Base-by-base conservation (phyloP, 768 basidiomycete genomes). In the Boletellus sp. region DNA sequence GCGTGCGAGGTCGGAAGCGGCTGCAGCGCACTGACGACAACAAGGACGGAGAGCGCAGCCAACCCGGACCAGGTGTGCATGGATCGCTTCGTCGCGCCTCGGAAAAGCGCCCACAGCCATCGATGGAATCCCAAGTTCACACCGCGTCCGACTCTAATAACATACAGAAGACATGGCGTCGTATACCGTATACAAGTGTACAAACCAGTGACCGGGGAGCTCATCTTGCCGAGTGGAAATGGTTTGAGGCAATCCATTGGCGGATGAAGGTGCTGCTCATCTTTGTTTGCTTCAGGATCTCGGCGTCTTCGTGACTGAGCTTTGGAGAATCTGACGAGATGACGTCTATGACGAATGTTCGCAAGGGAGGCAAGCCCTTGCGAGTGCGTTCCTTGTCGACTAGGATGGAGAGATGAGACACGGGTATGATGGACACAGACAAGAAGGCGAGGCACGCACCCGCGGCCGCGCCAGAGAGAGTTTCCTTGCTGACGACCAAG, bases 221-320 rank as follows among this genome's bases (percentile, higher is more conserved):
- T 61, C 52, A 64, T 45, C 44, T 37, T 13, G 43, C 7, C 10
- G 46, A 28, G 42, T 41, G 42, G 22, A 35, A 12, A 11, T n/a
- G 41, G 13, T 46, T 61, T n/a, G 61, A 58, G 47, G 49, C 82
- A 53, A 99, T 86, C 93, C 94, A 95, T 56, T 86, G 76, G 37
- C 96, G 76, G 56, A 99, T 95, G 52, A 78, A 89, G 7, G 94
- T 95, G 63, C 93, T 96, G 65, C 96, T 93, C 79, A 98, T 84
- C 75, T 99, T 99, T 24, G 84, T 78, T 55, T 80, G 76, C 63
- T 85, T 86, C 50, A 94, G 67, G 62, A 77, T 68, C 48, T 83
- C 80, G 16, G 80, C 77, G 62, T 94, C 89, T 19, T 78, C 79
- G 42, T 77, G 76, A 42, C 82, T 83, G 22, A 89, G 68, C 48